Evolutionary conservation across 2,329 filamentous ascomycete genomes (phyloP).

Genomic region (Escovopsis sp.): DNA sequence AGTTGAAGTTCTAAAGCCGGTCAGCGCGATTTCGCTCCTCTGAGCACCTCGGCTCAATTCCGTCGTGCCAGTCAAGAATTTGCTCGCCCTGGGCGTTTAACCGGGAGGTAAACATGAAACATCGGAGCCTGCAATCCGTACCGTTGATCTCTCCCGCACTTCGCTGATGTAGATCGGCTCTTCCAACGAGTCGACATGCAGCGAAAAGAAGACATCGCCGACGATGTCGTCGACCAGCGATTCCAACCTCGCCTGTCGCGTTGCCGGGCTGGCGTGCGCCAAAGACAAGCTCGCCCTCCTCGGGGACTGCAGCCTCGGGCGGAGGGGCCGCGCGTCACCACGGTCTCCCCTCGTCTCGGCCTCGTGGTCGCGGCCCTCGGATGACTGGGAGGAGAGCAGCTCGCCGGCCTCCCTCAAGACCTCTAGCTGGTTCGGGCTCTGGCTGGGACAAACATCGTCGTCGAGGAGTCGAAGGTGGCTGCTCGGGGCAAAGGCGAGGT

Average conservation of each 20-base stretch:
- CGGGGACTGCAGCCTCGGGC: constrained; percentile 10
- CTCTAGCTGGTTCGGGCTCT: constrained; percentile 51
- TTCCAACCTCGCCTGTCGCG: constrained; percentile 62
- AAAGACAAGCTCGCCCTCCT: constrained; percentile 35
- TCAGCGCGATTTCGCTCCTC: neutral
- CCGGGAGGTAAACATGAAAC: too few species aligned
- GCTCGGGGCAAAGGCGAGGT: constrained; percentile 54
- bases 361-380: constrained; percentile 22
- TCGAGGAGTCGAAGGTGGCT: constrained; percentile 53
- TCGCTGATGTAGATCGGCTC: constrained; percentile 89
- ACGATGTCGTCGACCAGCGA: constrained; percentile 55
- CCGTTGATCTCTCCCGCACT: constrained; percentile 58
- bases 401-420: constrained; percentile 31
- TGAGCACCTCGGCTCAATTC: too few species aligned
- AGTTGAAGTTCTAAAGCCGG: constrained; percentile 58
- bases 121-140: constrained; percentile 13
- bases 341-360: too few species aligned
- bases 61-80: too few species aligned
- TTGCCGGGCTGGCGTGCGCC: constrained; percentile 29
- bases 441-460: constrained; percentile 53
- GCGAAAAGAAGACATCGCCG: constrained; percentile 78
- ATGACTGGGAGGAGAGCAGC: constrained; percentile 42
- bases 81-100: too few species aligned
- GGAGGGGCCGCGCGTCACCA: constrained; percentile 4
- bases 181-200: constrained; percentile 51